Base-by-base conservation (phyloP, 192 early-diverging fungal species). In the Allomyces javanicus region DNA sequence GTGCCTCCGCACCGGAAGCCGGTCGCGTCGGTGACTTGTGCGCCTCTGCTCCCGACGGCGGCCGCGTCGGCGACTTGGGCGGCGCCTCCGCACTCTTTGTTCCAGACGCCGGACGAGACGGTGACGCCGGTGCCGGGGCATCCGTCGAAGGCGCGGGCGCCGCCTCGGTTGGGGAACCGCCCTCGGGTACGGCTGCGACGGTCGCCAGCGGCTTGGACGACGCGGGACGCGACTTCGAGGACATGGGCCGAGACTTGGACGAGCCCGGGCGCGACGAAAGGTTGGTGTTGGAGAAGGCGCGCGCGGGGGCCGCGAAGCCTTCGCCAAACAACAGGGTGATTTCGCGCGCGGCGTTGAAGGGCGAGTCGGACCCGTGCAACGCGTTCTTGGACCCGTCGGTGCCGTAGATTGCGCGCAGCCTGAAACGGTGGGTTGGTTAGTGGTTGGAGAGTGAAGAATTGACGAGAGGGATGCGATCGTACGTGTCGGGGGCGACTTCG, bases 321-420 rank as follows among this genome's bases (percentile, higher is more conserved):
- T 65, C 65, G 10, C 74, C 77, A 73, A 83, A 83, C 5, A 83
- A 70, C 26, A 83, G 62, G 0, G 64, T 45, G 26, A 83, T 83
- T 65, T 84, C 82, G 9, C 82, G 71, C 40, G 67, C 72, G 0
- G 82, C 82, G 10, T 76, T 80, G 27, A 65, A 24, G 12, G 71
- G 68, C 14, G 80, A 78, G 69, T 84, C 81, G 1, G 83, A 82
- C 19, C 78, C 80, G 67, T 85, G 83, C 1, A 85, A 77, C 17
- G 77, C 78, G 63, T 84, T 84, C 21, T 74, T 63, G n/a, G 77
- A 67, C 0, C 75, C 75, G 67, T 84, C 78, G 14, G 73, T 77
- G 21, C 82, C 82, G 69, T 65, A 82, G 2, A 81, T 64, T 1
- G 82, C 82, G 11, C 82, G 76, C 26, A 84, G 72, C 67, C 77